phyloP scores from a whole-genome alignment of 495 filamentous ascomycete genomes.

The Tetracladium setigerum region DNA sequence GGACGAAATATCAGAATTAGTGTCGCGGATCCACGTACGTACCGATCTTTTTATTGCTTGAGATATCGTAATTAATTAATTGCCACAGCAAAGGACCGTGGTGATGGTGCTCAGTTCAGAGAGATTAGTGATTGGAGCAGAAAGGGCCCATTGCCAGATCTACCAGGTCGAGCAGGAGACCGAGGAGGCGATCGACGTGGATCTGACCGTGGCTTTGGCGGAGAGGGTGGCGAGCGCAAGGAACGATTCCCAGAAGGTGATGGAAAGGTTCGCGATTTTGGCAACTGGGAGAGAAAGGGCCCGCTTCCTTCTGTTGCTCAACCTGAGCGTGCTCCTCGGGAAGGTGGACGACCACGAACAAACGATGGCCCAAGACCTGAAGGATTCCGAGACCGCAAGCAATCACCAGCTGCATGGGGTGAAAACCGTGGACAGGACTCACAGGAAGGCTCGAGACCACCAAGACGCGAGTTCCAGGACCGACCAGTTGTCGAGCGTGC shows the following conservation, averaged over 20 bases:
- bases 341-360: slow-evolving; percentile 61
- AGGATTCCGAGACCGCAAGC: slow-evolving; percentile 46
- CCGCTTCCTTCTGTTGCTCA: slow-evolving; percentile 67
- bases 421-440: slow-evolving; percentile 54
- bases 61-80: slow-evolving; percentile 24
- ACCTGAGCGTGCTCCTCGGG: slow-evolving; percentile 48
- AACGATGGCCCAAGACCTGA: slow-evolving; percentile 49
- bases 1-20: slow-evolving; percentile 83
- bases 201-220: slow-evolving; percentile 36
- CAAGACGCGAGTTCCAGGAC: slow-evolving; percentile 73
- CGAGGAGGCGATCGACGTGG: slow-evolving; percentile 39
- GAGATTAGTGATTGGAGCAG: slow-evolving; percentile 79
- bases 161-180: slow-evolving; percentile 43
- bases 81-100: slow-evolving; percentile 29
- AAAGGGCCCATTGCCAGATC: slow-evolving; percentile 77
- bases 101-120: slow-evolving; percentile 45
- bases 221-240: slow-evolving; percentile 40
- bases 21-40: slow-evolving; percentile 70
- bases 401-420: slow-evolving; percentile 75
- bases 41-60: slow-evolving; percentile 42
- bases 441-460: slow-evolving; percentile 70
- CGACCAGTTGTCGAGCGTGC: slow-evolving; percentile 52
- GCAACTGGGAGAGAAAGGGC: slow-evolving; percentile 93
- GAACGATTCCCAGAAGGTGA: slow-evolving; percentile 50
- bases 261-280: slow-evolving; percentile 78